These are phyloP conservation scores for Phytopythium ostracodes DNA, from an alignment of 352 stramenopile genomes.

Conservation along the genomic window DNA sequence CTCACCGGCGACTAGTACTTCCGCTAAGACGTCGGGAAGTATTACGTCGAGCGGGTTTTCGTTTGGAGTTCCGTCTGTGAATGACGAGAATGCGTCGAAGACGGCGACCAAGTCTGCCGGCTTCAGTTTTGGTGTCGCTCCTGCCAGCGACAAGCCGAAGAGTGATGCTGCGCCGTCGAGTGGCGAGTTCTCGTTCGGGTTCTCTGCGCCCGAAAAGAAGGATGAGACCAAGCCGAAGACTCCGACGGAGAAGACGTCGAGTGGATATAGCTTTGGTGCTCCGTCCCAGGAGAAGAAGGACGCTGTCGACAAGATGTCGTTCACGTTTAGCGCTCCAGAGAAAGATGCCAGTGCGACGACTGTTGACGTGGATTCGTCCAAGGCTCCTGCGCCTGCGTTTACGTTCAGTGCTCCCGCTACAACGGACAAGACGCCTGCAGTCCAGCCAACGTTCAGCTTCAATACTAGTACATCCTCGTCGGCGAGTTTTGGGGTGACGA, in stretches of 20 bases:
- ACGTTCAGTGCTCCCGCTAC: slow-evolving; percentile 37
- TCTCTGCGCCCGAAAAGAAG: slow-evolving; percentile 11
- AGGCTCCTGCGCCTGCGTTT: slow-evolving; percentile 18
- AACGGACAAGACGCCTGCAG: background rate
- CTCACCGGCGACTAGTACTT: slow-evolving; percentile 13
- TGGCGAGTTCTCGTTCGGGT: slow-evolving; percentile 12
- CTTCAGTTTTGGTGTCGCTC: slow-evolving; percentile 4
- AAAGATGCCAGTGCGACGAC: background rate
- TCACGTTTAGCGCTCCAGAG: slow-evolving; percentile 41
- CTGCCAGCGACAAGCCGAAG: slow-evolving; percentile 4
- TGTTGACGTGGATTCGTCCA: background rate
- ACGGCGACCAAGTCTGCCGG: background rate
- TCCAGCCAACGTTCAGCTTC: slow-evolving; percentile 4
- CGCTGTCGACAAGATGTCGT: slow-evolving; percentile 23
- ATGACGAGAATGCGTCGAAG: background rate
- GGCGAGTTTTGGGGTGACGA: slow-evolving; percentile 18
- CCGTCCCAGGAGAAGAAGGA: slow-evolving; percentile 15
- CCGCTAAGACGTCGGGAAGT: slow-evolving; percentile 15
- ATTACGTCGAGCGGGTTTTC: slow-evolving; percentile 22
- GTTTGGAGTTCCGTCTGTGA: slow-evolving; percentile 18
- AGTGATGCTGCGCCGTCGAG: background rate
- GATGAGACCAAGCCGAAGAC: background rate
- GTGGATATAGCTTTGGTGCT: slow-evolving; percentile 31
- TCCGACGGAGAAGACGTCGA: slow-evolving; percentile 14
- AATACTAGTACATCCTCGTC: slow-evolving; percentile 5